These are phyloP conservation scores for Septoria linicola DNA, from an alignment of 2,329 filamentous ascomycete species.

Conservation along the genomic window DNA sequence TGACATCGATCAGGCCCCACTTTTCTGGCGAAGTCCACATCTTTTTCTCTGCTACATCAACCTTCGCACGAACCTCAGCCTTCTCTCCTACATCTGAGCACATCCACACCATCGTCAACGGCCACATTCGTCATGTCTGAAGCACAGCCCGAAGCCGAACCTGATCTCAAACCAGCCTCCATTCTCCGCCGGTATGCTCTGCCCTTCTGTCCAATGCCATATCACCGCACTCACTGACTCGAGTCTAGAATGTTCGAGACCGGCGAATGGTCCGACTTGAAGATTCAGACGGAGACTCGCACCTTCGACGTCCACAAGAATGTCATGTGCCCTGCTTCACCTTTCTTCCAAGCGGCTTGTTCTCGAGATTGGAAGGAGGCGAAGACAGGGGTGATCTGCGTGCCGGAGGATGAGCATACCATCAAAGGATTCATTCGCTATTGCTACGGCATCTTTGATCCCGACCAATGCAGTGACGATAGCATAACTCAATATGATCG, in stretches of 20 bases:
- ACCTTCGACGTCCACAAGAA: constrained; percentile 14
- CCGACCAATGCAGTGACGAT: background rate
- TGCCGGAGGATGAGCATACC: background rate
- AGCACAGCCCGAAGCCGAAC: no score
- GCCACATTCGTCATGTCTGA: no score
- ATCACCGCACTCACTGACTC: no score
- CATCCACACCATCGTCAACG: no score
- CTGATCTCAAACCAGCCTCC: no score
- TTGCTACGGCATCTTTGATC: constrained; percentile 1
- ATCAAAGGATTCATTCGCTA: background rate
- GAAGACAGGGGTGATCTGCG: background rate
- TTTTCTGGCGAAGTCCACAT: no score
- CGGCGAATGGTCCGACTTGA: constrained; percentile 7
- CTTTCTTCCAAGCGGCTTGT: constrained; percentile 9
- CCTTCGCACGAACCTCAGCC: no score
- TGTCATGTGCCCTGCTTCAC: constrained; percentile 4
- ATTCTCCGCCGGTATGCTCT: no score
- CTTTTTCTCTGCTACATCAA: no score
- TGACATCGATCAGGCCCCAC: no score
- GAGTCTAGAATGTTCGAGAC: constrained; percentile 14
- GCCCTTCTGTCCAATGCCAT: no score
- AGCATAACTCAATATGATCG: background rate
- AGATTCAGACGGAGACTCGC: constrained; percentile 1
- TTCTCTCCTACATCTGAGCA: no score
- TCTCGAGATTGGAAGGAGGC: background rate